Evolutionary conservation across 805 yeast species (phyloP), one percentile per base, ranked within the genome.

Genomic region (Nakazawaea wickerhamii): DNA sequence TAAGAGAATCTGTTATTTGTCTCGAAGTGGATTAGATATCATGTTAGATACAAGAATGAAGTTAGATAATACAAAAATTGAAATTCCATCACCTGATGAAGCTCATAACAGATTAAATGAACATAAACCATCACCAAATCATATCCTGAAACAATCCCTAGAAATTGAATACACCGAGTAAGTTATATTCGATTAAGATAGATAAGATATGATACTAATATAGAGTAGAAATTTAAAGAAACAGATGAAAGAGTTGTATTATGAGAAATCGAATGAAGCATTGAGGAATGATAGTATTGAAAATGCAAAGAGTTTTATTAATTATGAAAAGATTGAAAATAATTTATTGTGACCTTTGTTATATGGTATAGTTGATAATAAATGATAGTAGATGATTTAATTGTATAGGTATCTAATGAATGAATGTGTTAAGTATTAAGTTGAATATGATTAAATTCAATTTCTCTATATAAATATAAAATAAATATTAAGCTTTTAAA

Each of bases 401-500:
- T n/a, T 23, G 10, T 23, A 23, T 23, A 23, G 7, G 10, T 23
- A 23, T 23, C 7, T 23, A 23, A 8, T 8, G 7, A 10, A 23
- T 7, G 26, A 23, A 23, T 23, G 26, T 23, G 26, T 7, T 23
- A 23, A 23, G 26, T n/a, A n/a, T n/a, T n/a, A n/a, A n/a, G n/a
- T n/a, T n/a, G n/a, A n/a, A n/a, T 25, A 25, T 8, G 27, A 25
- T 25, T 13, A 25, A 8, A 25, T 9, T 13, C 13, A 25, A 25
- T 25, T 8, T 25, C 8, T 25, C 8, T 25, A 9, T 25, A 25
- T 25, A 25, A 25, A 25, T 25, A 25, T 9, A 13, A 25, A n/a
- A 25, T 35, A 38, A 36, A 36, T 28, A 30, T 36, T 44, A 49
- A 40, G 52, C 54, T 44, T 54, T 61, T 27, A 56, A 51, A 45